phyloP scores from a whole-genome alignment of 495 filamentous ascomycete species.

The Xylaria flabelliformis region DNA sequence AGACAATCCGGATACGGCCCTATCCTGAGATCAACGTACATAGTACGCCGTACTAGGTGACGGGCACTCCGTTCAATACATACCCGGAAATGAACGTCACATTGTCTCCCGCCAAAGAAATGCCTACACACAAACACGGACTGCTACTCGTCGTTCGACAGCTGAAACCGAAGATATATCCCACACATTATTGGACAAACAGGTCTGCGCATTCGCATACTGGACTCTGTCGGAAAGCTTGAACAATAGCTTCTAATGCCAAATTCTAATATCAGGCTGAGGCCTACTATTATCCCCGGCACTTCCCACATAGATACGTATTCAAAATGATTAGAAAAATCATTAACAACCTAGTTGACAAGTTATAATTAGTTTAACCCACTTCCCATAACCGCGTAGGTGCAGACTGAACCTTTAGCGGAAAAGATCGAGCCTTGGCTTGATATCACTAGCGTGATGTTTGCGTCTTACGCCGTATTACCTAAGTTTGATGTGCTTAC shows the following conservation, averaged over 20 bases:
- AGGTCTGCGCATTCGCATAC: not conserved
- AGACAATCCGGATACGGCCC: not conserved
- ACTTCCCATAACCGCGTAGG: not conserved
- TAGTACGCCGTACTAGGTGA: not conserved
- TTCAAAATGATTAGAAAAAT: not conserved
- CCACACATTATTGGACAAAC: not conserved
- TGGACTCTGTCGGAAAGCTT: not conserved
- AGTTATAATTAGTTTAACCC: not conserved
- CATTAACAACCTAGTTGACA: not conserved
- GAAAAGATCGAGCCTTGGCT: not conserved
- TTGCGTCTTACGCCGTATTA: slow-evolving; percentile 4
- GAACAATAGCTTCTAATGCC: not conserved
- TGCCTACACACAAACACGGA: not conserved
- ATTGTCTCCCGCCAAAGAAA: not conserved
- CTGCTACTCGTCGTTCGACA: not conserved
- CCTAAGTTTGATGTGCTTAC: not conserved
- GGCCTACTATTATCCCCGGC: not conserved
- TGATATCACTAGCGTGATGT: not conserved
- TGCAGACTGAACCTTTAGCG: not conserved
- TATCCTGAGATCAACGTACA: too few species aligned
- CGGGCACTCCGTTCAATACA: too few species aligned
- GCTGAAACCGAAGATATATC: not conserved
- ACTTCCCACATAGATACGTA: not conserved
- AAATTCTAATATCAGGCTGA: not conserved
- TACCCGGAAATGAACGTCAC: not conserved